Conservation (phyloP, 1,139 yeast species). For the Pneumocystis wakefieldiae region DNA sequence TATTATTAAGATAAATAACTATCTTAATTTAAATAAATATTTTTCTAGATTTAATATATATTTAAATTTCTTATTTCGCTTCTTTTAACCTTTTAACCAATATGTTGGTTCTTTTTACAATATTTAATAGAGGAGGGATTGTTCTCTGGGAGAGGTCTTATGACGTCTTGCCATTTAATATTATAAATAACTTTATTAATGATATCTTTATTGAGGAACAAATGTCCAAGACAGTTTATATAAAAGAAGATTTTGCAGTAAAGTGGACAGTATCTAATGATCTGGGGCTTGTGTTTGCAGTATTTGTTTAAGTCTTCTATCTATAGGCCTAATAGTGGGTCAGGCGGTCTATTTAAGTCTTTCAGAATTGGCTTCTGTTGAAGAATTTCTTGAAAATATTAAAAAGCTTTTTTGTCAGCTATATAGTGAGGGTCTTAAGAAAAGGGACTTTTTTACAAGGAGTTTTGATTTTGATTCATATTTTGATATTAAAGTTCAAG, state of each 20-base stretch:
- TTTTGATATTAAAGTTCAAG: constrained; percentile 23
- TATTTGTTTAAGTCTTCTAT: constrained; percentile 4
- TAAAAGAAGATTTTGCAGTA: constrained; percentile 26
- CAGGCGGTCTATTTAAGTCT: constrained; percentile 24
- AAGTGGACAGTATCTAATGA: constrained; percentile 25
- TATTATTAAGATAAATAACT: background rate
- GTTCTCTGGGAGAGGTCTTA: constrained; percentile 39
- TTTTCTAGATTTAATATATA: background rate
- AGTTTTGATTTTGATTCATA: constrained; percentile 21
- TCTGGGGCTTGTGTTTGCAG: constrained; percentile 24
- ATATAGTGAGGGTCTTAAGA: constrained; percentile 18
- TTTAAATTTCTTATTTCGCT: background rate
- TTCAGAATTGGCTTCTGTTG: constrained; percentile 24
- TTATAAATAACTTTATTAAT: constrained; percentile 38
- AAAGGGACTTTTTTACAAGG: constrained; percentile 14
- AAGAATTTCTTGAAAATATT: constrained; percentile 24
- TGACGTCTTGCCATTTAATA: constrained; percentile 30
- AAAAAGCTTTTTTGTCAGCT: constrained; percentile 24
- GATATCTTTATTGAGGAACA: constrained; percentile 33
- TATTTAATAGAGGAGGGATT: constrained; percentile 44
- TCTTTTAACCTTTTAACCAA: background rate
- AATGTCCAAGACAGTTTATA: constrained; percentile 12
- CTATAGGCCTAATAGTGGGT: background rate
- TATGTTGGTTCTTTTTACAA: constrained; percentile 43
- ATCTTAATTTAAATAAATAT: background rate